phyloP scores from a whole-genome alignment of 2,329 filamentous ascomycete genomes.

The Fusarium sororula region DNA sequence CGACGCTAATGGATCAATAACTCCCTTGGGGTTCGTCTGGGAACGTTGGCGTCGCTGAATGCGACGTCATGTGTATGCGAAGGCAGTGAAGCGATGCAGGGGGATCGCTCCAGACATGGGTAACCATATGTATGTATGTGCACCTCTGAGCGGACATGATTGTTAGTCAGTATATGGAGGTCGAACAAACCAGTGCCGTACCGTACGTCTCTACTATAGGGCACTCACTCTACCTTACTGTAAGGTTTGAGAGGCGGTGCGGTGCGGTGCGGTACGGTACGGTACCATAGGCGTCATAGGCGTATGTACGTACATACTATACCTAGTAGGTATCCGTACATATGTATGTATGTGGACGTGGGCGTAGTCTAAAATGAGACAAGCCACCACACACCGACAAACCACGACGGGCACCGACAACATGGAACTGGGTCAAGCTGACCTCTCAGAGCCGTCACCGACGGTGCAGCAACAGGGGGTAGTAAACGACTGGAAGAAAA shows the following conservation, averaged over 20 bases:
- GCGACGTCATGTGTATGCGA: slow-evolving; percentile 24
- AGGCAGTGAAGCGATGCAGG: slow-evolving; percentile 15
- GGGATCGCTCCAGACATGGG: neutral
- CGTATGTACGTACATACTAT: neutral
- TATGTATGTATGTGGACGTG: neutral
- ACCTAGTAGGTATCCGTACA: too few relatives aligned
- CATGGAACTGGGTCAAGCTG: slow-evolving; percentile 45
- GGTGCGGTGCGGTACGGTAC: neutral
- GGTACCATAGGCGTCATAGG: neutral
- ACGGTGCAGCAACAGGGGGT: slow-evolving; percentile 1
- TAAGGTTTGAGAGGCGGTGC: neutral
- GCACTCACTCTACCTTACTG: neutral
- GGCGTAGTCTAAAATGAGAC: neutral
- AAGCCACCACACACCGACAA: slow-evolving; percentile 34
- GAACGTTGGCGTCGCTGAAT: slow-evolving; percentile 29
- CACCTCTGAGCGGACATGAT: neutral
- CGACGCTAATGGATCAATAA: slow-evolving; percentile 39
- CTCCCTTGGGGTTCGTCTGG: neutral
- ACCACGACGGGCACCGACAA: slow-evolving; percentile 41
- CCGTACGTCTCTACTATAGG: neutral
- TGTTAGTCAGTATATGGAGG: neutral
- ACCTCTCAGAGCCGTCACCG: slow-evolving; percentile 26
- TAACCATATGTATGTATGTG: neutral
- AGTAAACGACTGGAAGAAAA: slow-evolving; percentile 2
- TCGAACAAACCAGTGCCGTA: neutral